Evolutionary conservation across 805 yeast species (phyloP).

Genomic region (Candida montana): DNA sequence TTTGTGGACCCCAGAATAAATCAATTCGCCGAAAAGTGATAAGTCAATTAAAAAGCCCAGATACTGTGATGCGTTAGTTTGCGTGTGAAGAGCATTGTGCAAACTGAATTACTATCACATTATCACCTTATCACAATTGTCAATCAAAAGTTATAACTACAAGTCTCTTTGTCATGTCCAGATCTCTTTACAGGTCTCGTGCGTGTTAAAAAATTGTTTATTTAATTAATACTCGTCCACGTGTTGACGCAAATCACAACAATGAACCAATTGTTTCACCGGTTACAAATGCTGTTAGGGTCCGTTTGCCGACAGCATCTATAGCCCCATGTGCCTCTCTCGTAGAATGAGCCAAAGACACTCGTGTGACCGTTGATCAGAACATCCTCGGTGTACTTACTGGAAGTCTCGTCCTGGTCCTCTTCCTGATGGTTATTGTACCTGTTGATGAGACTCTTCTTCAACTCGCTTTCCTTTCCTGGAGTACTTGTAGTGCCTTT

Average conservation of each 20-base stretch:
- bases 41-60: too few relatives aligned
- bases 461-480: conserved; percentile 25
- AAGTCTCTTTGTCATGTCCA: too few relatives aligned
- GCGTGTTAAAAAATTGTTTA: too few relatives aligned
- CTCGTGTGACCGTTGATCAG: conserved; percentile 33
- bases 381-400: conserved; percentile 33
- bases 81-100: too few relatives aligned
- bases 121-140: too few relatives aligned
- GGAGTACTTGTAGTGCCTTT: conserved; percentile 27
- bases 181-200: neutral
- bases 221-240: neutral
- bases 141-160: too few relatives aligned
- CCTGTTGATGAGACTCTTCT: conserved; percentile 29
- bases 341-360: conserved; percentile 42
- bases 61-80: too few relatives aligned
- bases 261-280: neutral
- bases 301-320: conserved; percentile 34
- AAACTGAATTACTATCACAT: too few relatives aligned
- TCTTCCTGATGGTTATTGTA: conserved; percentile 30
- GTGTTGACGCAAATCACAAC: neutral
- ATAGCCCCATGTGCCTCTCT: conserved; percentile 40
- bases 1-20: too few relatives aligned
- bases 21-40: too few relatives aligned
- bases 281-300: conserved; percentile 29
- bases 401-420: conserved; percentile 11